Evolutionary conservation across 2,329 filamentous ascomycete species (phyloP), one percentile per base, ranked within the genome.

Genomic region (Huntiella abstrusa): DNA sequence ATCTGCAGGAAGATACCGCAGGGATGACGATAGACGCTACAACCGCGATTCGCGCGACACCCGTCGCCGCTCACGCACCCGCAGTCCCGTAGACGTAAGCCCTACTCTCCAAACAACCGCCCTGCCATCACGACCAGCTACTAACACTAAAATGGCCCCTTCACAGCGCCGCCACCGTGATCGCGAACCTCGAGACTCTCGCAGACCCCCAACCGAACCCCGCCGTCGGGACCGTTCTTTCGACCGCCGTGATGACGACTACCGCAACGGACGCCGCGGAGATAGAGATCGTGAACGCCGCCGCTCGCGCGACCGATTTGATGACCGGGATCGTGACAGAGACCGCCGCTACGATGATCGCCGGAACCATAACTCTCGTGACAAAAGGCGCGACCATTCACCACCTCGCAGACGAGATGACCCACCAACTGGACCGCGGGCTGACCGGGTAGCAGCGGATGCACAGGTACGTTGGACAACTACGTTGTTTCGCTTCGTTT

Each of bases 201-300:
- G 70, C 56, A 71, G 75, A 57, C 22, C 22, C 7, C 22, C 22
- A 1, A 28, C 22, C 3, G 59, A 66, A 34, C 75, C 73, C 55
- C 75, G 79, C 53, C 71, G 79, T 55, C 69, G 79, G 61, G 81
- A 85, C 53, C 75, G 79, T 54, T 84, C 81, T 47, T 15, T 75
- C 73, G 74, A 77, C 56, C 70, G 74, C 53, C 68, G 74, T 60
- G 73, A 80, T 56, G 76, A 83, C 55, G 72, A 76, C 52, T 75
- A 79, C 56, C 70, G 77, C 52, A 67, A 72, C 51, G 66, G 66
- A 49, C 67, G 75, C 53, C 67, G 77, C 57, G 36, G 41, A 17
- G 47, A 48, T 16, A 17, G 60, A 48, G 59, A 64, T 47, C 60
- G 66, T 56, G 80, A 85, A 51, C 73, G 80, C 44, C 71, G 75